Evolutionary conservation across 768 basidiomycete species (phyloP).

Genomic region (Pseudohyphozyma bogoriensis): DNA sequence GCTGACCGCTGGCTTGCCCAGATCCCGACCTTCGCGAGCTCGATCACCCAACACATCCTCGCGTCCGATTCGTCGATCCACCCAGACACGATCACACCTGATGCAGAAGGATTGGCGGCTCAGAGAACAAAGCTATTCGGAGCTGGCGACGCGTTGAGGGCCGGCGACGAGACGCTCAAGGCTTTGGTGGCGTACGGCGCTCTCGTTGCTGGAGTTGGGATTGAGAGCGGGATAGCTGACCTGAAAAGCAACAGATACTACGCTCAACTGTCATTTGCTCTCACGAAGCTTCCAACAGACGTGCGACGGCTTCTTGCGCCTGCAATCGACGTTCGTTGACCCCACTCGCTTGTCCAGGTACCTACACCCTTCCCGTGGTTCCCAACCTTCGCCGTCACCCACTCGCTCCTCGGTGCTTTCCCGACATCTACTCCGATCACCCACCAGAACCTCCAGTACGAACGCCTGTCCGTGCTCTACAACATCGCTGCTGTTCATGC

Average conservation of each 20-base stretch:
- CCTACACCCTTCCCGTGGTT: slow-evolving; percentile 34
- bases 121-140: not conserved
- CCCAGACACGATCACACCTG: slow-evolving; percentile 1
- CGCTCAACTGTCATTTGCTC: slow-evolving; percentile 71
- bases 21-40: not conserved
- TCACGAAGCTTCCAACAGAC: slow-evolving; percentile 74
- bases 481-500: slow-evolving; percentile 82
- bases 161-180: not conserved
- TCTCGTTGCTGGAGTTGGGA: too few species aligned
- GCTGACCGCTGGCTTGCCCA: not conserved
- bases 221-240: not conserved
- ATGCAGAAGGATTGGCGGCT: not conserved
- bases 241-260: slow-evolving; percentile 56
- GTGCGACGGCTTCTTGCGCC: slow-evolving; percentile 39
- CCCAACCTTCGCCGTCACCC: slow-evolving; percentile 21
- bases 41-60: not conserved
- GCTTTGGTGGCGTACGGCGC: not conserved
- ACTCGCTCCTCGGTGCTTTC: slow-evolving; percentile 51
- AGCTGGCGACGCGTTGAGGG: not conserved
- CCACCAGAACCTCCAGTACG: slow-evolving; percentile 66
- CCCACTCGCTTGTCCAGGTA: slow-evolving; percentile 29
- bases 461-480: slow-evolving; percentile 66
- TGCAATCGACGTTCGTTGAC: not conserved
- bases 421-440: slow-evolving; percentile 49
- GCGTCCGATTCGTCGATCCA: not conserved